phyloP scores from a whole-genome alignment of 228 moss, liverwort and hornwort genomes.

The Sphagnum fallax region DNA sequence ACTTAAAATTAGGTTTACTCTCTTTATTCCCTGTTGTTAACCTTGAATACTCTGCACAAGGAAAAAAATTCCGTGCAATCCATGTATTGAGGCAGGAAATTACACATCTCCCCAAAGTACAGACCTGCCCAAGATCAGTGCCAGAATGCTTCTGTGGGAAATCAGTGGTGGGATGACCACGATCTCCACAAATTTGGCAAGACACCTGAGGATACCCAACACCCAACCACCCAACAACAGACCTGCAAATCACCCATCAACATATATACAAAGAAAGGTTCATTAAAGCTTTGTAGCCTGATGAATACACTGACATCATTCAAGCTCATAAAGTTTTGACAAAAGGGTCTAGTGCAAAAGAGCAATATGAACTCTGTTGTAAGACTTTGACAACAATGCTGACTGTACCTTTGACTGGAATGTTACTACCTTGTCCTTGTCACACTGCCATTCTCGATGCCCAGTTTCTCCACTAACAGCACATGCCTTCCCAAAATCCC shows the following conservation, averaged over 20 bases:
- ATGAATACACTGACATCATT: too few species aligned
- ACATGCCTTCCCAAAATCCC: constrained; percentile 66
- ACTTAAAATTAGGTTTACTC: too few species aligned
- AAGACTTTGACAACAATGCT: not conserved
- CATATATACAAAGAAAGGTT: too few species aligned
- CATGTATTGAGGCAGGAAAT: too few species aligned
- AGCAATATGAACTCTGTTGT: not conserved
- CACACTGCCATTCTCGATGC: constrained; percentile 79
- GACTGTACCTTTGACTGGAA: constrained; percentile 63
- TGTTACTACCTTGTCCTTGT: constrained; percentile 52
- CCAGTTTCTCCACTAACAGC: constrained; percentile 63
- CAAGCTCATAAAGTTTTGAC: too few species aligned
- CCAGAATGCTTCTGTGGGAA: constrained; percentile 41
- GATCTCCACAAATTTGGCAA: constrained; percentile 73
- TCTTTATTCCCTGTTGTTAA: not conserved
- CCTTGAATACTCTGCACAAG: too few species aligned
- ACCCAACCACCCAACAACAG: not conserved
- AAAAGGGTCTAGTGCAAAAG: not conserved
- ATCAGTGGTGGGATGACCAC: constrained; percentile 76
- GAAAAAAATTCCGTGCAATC: too few species aligned
- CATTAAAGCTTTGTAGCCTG: too few species aligned
- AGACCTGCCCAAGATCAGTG: constrained; percentile 14
- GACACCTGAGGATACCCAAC: constrained; percentile 23
- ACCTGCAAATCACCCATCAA: not conserved
- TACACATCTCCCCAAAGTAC: not conserved